A percentile compares a stretch with the other conserved stretches of the same genome.
Evolutionary conservation across 1,139 yeast genomes (phyloP).

Genomic region (Saccharomyces uvarum): DNA sequence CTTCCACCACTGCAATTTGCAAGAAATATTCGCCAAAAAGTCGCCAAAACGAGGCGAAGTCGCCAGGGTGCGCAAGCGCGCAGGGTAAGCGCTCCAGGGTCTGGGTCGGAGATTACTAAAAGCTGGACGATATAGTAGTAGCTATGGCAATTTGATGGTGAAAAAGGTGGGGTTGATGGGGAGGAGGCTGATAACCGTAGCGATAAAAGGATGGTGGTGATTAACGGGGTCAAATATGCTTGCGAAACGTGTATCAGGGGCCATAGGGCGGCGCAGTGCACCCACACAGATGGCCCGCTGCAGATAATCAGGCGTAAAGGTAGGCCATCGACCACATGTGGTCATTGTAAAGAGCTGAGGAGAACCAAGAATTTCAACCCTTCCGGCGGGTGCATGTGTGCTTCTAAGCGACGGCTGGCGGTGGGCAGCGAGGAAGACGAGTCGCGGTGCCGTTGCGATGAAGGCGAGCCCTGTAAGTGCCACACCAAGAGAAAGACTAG

Average conservation of each 20-base stretch:
- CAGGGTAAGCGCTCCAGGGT: not conserved
- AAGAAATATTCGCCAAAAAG: not conserved
- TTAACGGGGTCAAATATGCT: slow-evolving; percentile 89
- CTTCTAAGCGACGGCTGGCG: slow-evolving; percentile 34
- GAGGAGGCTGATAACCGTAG: not conserved
- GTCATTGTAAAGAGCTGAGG: slow-evolving; percentile 76
- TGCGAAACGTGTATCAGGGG: slow-evolving; percentile 94
- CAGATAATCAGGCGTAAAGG: slow-evolving; percentile 93
- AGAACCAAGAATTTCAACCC: slow-evolving; percentile 60
- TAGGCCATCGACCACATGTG: slow-evolving; percentile 85
- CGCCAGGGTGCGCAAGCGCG: not conserved
- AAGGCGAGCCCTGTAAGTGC: slow-evolving; percentile 5
- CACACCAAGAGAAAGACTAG: slow-evolving; percentile 3
- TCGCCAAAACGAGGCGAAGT: slow-evolving; percentile 1
- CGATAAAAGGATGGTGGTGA: slow-evolving; percentile 56
- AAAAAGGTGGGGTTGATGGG: not conserved
- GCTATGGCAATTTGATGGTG: not conserved
- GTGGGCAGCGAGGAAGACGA: slow-evolving; percentile 30
- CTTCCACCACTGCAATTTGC: not conserved
- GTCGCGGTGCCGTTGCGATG: slow-evolving; percentile 26
- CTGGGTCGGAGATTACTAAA: not conserved
- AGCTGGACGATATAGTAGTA: not conserved
- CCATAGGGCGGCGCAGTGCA: slow-evolving; percentile 85
- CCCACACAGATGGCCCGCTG: slow-evolving; percentile 80
- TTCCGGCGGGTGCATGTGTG: slow-evolving; percentile 61